Evolutionary conservation across 208 protist species (phyloP), one percentile per base, ranked within the genome.

Genomic region (Trypanosoma platydactyli): DNA sequence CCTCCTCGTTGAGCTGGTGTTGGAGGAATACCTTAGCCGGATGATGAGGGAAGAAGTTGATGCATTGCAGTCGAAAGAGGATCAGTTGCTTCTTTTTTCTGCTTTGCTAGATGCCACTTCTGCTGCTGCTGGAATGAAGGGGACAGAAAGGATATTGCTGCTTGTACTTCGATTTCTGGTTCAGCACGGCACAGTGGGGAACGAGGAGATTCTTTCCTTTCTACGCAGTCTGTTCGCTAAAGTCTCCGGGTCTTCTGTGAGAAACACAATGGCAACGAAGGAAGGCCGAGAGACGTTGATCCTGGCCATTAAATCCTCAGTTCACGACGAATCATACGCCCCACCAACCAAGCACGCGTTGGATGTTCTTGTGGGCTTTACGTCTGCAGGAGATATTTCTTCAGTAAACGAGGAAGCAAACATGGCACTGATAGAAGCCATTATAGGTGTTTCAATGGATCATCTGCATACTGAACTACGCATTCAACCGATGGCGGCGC

Each of bases 261-360:
- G 16, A n/a, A 35, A 27, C 7, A 24, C 16, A n/a, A 27, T 62
- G 20, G 20, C 18, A 48, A 52, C 45, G 18, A 4, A 35, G 25
- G 60, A 38, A 40, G 60, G 18, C 7, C 51, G 22, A 35, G 33
- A 46, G 0, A 57, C 66, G 52, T 40, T 73, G 24, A 3, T 64
- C 5, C 7, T 46, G 1, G 59, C 60, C 22, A 25, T 73, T n/a
- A 57, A 12, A 12, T 57, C 58, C 35, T 45, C 68, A 25, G 6
- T 38, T 9, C 22, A 41, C 40, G 38, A 49, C 52, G n/a, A 41
- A 42, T 20, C 38, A n/a, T 70, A 65, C 29, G 5, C 48, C 41
- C 42, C 42, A 5, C 70, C 70, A 29, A 76, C 70, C n/a, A 11
- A 45, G 22, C 49, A 44, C 56, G 63, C 56, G 41, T 20, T 76